Conservation (phyloP, 75 land plant species). For the Ceratopteris richardii region DNA sequence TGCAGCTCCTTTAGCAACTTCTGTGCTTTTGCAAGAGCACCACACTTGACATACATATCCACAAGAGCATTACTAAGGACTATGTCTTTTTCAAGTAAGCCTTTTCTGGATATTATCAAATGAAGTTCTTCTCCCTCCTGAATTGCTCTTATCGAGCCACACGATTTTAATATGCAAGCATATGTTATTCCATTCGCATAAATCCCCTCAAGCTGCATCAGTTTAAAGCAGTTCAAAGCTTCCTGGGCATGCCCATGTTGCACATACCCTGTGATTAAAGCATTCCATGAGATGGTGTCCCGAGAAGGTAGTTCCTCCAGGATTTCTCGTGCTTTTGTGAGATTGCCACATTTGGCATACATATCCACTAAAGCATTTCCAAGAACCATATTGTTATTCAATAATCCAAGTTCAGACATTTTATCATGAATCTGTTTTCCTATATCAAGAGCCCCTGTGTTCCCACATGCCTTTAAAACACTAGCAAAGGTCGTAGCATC, state of each 20-base stretch:
- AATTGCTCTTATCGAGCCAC: conserved; percentile 12
- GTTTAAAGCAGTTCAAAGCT: not conserved
- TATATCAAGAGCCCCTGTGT: not conserved
- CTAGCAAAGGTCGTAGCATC: conserved; percentile 8
- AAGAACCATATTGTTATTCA: conserved; percentile 1
- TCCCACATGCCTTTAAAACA: conserved; percentile 8
- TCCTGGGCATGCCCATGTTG: conserved; percentile 17
- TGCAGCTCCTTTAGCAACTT: conserved; percentile 2
- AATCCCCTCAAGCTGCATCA: conserved; percentile 13
- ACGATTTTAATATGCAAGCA: conserved; percentile 10
- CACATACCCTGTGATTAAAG: conserved; percentile 22
- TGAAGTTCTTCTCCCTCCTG: conserved; percentile 10
- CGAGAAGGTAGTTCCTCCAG: conserved; percentile 17
- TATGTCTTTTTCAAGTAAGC: not conserved
- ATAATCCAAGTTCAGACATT: not conserved
- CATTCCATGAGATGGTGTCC: conserved; percentile 23
- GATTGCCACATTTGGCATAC: conserved; percentile 17
- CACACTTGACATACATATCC: conserved; percentile 17
- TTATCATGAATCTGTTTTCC: conserved; percentile 9
- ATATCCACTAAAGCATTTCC: conserved; percentile 20
- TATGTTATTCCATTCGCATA: conserved; percentile 12
- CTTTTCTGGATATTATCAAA: not conserved
- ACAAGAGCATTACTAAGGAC: conserved; percentile 16
- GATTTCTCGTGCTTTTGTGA: conserved; percentile 9
- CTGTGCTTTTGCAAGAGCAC: conserved; percentile 5